Evolutionary conservation across 164 flowering plant genomes (phyloP), one percentile per base, ranked within the genome.

Genomic region (Dillenia turbinata): DNA sequence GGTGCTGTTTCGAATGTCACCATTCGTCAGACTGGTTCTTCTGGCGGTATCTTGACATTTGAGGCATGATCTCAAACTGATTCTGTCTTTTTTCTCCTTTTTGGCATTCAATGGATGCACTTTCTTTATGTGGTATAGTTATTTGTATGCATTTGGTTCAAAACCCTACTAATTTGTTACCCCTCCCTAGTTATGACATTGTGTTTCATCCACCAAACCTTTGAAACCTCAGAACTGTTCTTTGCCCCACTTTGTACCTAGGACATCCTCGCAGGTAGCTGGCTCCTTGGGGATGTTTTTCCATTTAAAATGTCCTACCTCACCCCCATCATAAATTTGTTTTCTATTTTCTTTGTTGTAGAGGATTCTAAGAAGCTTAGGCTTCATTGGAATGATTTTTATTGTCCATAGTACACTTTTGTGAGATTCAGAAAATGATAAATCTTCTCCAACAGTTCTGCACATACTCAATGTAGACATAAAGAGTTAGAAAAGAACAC

Each of bases 1-100:
- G 98, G 98, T 45, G 73, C 93, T 47, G 73, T 92, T 74, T 89
- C 96, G 0, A 88, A 77, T 73, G 96, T 86, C 47, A 89, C 95
- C 1, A 72, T 92, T 70, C 84, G 89, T 14, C 95, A 89, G 67
- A 89, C 95, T 6, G 87, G 87, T 68, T 82, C 92, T 52, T 84
- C 93, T 62, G 93, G 90, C 13, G 96, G 96, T 46, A 71, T 77
- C 40, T 69, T 89, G 72, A 89, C 95, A 47, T 92, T 86, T 52
- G 98, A 92, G 95, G 98, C 54, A 74, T 63, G 77, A 22, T 65
- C 51, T 57, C 43, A 8, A 59, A 47, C 55, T 48, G 3, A 33
- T 33, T 33, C 40, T 33, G 6, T 6, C 6, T n/a, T 8, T 19
- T 40, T 15, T 26, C 5, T 46, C 47, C 26, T 5, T 50, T 55